These are phyloP conservation scores for Nothophaeocryptopus gaeumannii DNA, from an alignment of 2,329 filamentous ascomycete genomes.

Conservation along the genomic window DNA sequence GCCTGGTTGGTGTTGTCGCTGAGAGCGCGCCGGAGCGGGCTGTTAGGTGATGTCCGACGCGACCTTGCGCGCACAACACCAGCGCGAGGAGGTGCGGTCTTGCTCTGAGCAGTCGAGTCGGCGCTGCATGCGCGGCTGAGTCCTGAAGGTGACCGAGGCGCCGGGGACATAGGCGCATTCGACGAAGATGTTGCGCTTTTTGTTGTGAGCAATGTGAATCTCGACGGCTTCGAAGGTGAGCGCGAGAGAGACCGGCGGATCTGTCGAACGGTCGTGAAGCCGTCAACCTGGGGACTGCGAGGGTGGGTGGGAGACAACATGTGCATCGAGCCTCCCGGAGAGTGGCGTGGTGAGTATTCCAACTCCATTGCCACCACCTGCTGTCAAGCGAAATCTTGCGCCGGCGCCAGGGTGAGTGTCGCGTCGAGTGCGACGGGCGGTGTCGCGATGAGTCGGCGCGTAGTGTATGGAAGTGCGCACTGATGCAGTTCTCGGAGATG, in stretches of 20 bases:
- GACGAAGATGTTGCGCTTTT: slow-evolving; percentile 42
- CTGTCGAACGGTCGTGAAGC: slow-evolving; percentile 76
- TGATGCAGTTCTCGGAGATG: neutral
- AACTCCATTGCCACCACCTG: slow-evolving; percentile 42
- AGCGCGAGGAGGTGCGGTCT: slow-evolving; percentile 36
- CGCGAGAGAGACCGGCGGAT: slow-evolving; percentile 83
- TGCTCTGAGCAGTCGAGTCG: slow-evolving; percentile 45
- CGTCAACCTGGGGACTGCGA: slow-evolving; percentile 63
- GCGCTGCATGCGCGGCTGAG: slow-evolving; percentile 47
- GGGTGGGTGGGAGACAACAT: slow-evolving; percentile 73
- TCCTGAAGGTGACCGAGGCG: slow-evolving; percentile 40
- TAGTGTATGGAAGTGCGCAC: neutral
- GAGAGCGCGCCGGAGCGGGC: slow-evolving; percentile 75
- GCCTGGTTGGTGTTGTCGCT: slow-evolving; percentile 67
- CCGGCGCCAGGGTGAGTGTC: neutral
- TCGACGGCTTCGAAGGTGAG: slow-evolving; percentile 79
- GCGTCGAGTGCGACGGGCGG: neutral
- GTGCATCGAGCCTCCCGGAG: slow-evolving; percentile 72
- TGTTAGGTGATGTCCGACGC: slow-evolving; percentile 73
- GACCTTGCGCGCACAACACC: slow-evolving; percentile 42
- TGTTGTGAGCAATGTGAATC: slow-evolving; percentile 62
- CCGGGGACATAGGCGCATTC: slow-evolving; percentile 30
- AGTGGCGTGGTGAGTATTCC: slow-evolving; percentile 50
- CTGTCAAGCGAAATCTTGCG: slow-evolving; percentile 5
- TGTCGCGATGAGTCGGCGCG: slow-evolving; percentile 6